Percentiles rank a stretch among this genome's conserved stretches.
Evolutionary conservation across 2,329 filamentous ascomycete species (phyloP).

Genomic region (Beauveria varroae): DNA sequence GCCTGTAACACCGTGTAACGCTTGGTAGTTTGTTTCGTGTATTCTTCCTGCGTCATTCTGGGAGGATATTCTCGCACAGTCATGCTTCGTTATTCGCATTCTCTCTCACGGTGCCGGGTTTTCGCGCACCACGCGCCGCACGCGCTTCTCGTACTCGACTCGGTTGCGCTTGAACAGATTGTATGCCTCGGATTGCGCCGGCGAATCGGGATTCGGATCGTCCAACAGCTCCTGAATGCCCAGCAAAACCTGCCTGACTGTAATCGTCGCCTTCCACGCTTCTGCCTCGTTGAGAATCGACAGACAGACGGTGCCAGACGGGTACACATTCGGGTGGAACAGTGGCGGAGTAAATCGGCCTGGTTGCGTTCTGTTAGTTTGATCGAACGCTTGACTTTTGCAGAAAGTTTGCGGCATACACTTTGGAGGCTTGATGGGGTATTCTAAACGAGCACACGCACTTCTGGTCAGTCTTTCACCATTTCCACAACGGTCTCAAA

Average conservation of each 20-base stretch:
- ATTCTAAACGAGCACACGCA: constrained; percentile 52
- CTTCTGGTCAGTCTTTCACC: not conserved
- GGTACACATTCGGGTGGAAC: constrained; percentile 98
- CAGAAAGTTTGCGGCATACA: constrained; percentile 53
- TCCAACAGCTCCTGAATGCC: constrained; percentile 94
- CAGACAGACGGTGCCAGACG: constrained; percentile 92
- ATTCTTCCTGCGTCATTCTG: not conserved
- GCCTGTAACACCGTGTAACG: not conserved
- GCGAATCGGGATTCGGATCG: constrained; percentile 94
- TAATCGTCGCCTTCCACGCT: constrained; percentile 97
- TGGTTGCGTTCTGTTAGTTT: constrained; percentile 28
- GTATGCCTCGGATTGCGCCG: constrained; percentile 94
- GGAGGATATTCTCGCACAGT: not conserved
- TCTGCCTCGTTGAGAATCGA: constrained; percentile 98
- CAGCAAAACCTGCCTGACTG: constrained; percentile 93
- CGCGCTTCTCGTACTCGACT: constrained; percentile 78
- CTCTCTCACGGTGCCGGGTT: constrained; percentile 64
- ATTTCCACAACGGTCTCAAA: not conserved
- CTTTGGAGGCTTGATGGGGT: constrained; percentile 97
- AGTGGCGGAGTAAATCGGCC: constrained; percentile 95
- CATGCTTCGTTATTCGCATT: not conserved
- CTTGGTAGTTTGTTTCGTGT: not conserved
- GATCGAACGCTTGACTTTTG: not conserved
- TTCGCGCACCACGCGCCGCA: constrained; percentile 79
- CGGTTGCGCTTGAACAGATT: constrained; percentile 92